Evolutionary conservation across 2,329 filamentous ascomycete species (phyloP), one percentile per base, ranked within the genome.

Genomic region (Allantophomopsis lycopodina): DNA sequence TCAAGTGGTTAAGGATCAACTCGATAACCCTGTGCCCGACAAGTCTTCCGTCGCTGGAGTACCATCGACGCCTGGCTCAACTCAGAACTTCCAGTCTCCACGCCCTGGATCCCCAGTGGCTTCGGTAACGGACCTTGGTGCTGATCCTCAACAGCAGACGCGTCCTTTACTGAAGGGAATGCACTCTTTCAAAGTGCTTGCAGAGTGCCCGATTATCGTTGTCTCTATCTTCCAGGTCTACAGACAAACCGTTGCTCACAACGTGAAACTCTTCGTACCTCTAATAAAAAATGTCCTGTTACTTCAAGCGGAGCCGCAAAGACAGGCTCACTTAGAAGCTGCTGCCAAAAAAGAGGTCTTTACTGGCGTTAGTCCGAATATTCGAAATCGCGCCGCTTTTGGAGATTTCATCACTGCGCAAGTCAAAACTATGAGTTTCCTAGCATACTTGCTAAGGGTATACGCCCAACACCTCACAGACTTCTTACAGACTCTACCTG

Each of bases 351-450:
- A 80, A 13, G 82, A 79, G 28, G 82, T 94, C 12, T 95, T 96
- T 55, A 91, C 86, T 0, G 89, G 91, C 2, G 85, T 98, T 39
- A 94, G 86, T 61, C 83, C 83, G 36, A 83, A 86, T 42, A 95
- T 99, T 54, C 89, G 86, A 61, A 94, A 96, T 51, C 73, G 88
- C 42, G 83, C 83, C 11, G 89, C 88, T 1, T 99, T 96, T 63
- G 91, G 89, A 30, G 93, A 98, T 52, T 94, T 96, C 49, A 93
- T 98, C 47, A 96, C 87, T 0, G 87, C 89, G 1, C 93, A 99
- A 58, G 91, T 98, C 13, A 96, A 99, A 66, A 96, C 89, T 0
- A 96, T 98, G 89, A 96, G 88, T 53, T 98, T 98, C 53, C 60
- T 98, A 48, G 93, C 93, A 1, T 98, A 96, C 55, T 65, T 98